These are phyloP conservation scores for Barnettozyma wickerhamii DNA, from an alignment of 805 yeast genomes.

Conservation along the genomic window DNA sequence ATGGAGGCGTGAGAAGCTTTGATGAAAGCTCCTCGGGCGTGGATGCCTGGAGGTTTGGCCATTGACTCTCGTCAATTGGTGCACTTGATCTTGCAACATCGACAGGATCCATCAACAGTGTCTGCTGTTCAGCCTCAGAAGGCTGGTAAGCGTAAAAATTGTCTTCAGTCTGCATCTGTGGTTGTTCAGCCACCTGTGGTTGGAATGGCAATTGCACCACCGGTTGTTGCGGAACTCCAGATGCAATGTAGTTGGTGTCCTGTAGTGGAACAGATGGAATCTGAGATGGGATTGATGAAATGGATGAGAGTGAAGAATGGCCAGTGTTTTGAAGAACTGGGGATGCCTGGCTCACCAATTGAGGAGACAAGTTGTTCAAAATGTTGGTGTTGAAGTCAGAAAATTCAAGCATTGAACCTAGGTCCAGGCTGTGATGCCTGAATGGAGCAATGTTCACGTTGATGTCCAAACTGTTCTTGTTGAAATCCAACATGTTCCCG, in stretches of 20 bases:
- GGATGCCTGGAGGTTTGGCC: conserved; percentile 19
- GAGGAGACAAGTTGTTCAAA: conserved; percentile 11
- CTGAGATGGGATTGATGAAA: background rate
- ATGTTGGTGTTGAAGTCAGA: conserved; percentile 10
- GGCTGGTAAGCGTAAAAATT: conserved; percentile 5
- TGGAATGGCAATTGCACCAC: background rate
- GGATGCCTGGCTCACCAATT: conserved; percentile 6
- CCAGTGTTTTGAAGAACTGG: background rate
- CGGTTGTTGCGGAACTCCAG: background rate
- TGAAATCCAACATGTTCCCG: conserved; percentile 7
- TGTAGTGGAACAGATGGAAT: background rate
- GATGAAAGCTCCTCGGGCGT: conserved; percentile 13
- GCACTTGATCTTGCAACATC: background rate
- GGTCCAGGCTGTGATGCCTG: conserved; percentile 25
- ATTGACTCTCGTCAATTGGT: conserved; percentile 13
- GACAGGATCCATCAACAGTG: background rate
- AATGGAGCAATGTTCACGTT: conserved; percentile 16
- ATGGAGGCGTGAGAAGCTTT: conserved; percentile 20
- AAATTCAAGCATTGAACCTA: conserved; percentile 16
- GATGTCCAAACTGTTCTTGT: conserved; percentile 21
- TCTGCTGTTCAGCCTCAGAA: conserved; percentile 1
- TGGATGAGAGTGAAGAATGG: conserved; percentile 1
- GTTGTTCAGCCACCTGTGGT: background rate
- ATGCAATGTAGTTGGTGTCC: background rate
- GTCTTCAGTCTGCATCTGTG: background rate